A percentile compares a stretch with the other conserved stretches of the same genome.
Evolutionary conservation across 2,329 filamentous ascomycete genomes (phyloP).

Genomic region (Passalora sequoiae): DNA sequence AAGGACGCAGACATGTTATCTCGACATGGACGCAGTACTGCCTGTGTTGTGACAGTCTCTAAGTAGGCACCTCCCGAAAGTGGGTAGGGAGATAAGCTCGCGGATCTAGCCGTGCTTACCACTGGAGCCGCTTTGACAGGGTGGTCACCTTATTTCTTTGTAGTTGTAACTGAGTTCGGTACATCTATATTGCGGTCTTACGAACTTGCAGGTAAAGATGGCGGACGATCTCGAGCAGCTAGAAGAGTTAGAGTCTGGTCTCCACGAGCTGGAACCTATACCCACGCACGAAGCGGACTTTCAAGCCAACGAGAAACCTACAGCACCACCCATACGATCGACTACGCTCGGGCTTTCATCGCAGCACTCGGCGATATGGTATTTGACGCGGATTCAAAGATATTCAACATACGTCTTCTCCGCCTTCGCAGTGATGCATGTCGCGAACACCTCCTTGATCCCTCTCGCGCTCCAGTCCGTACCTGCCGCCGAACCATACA

Average conservation of each 20-base stretch:
- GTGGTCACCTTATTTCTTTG: too few relatives aligned
- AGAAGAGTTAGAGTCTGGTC: conserved; percentile 30
- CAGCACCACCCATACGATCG: conserved; percentile 25
- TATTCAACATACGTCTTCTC: conserved; percentile 85
- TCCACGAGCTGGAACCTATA: conserved; percentile 75
- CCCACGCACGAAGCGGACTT: conserved; percentile 56
- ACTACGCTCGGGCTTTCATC: conserved; percentile 51
- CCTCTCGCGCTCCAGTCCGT: conserved; percentile 70
- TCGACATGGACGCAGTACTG: too few relatives aligned
- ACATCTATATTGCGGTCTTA: too few relatives aligned
- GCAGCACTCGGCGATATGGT: conserved; percentile 68
- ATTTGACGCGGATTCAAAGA: conserved; percentile 71
- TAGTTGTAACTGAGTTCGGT: neutral
- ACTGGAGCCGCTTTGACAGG: too few relatives aligned
- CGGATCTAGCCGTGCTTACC: conserved; percentile 2
- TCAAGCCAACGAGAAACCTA: conserved; percentile 11
- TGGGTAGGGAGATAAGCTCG: conserved; percentile 2
- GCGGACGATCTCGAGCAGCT: conserved; percentile 24
- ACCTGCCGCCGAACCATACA: conserved; percentile 70
- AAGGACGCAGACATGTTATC: too few relatives aligned
- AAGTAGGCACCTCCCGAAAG: too few relatives aligned
- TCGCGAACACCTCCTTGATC: conserved; percentile 75
- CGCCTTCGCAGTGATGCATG: conserved; percentile 69
- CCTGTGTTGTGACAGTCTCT: too few relatives aligned
- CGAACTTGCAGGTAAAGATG: too few relatives aligned